A percentile compares a stretch with the other conserved stretches of the same genome.
Evolutionary conservation across 2,329 filamentous ascomycete genomes (phyloP).

Genomic region (Microsporum audouinii): DNA sequence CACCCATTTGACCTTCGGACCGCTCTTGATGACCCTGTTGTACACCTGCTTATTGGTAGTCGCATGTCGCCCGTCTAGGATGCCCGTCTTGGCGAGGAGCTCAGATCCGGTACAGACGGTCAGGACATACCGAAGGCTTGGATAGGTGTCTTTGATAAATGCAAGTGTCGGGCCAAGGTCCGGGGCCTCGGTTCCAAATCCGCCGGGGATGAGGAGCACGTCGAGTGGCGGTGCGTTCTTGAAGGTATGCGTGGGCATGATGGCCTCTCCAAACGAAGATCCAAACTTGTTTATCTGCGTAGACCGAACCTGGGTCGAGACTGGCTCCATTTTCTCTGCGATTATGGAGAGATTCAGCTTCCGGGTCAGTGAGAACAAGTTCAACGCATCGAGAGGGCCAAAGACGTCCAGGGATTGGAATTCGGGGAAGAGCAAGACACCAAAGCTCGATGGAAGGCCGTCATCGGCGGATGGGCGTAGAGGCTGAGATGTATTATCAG

Average conservation of each 20-base stretch:
- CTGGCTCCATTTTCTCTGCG: conserved; percentile 23
- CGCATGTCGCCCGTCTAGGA: conserved; percentile 49
- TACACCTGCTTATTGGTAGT: conserved; percentile 57
- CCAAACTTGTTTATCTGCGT: conserved; percentile 7
- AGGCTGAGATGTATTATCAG: not conserved
- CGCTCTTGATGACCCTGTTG: conserved; percentile 37
- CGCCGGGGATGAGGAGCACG: conserved; percentile 6
- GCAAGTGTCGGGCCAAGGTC: conserved; percentile 29
- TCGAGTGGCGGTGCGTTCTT: not conserved
- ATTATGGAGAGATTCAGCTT: conserved; percentile 21
- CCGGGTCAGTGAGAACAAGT: conserved; percentile 18
- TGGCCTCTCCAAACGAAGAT: conserved; percentile 25
- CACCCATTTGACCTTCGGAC: conserved; percentile 49
- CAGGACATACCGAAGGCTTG: conserved; percentile 44
- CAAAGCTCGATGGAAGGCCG: conserved; percentile 10
- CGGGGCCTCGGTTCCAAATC: conserved; percentile 29
- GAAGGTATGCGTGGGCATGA: conserved; percentile 46
- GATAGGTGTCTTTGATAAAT: conserved; percentile 38
- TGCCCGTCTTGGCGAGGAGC: conserved; percentile 46
- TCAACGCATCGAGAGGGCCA: conserved; percentile 40
- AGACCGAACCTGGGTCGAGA: conserved; percentile 18
- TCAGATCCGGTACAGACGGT: conserved; percentile 57
- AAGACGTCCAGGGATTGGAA: conserved; percentile 35
- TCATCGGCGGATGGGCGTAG: not conserved
- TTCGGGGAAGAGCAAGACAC: conserved; percentile 28